A percentile compares a stretch with the other conserved stretches of the same genome.
Conservation (phyloP, 306 rosid genomes). For the Sindora glabra region DNA sequence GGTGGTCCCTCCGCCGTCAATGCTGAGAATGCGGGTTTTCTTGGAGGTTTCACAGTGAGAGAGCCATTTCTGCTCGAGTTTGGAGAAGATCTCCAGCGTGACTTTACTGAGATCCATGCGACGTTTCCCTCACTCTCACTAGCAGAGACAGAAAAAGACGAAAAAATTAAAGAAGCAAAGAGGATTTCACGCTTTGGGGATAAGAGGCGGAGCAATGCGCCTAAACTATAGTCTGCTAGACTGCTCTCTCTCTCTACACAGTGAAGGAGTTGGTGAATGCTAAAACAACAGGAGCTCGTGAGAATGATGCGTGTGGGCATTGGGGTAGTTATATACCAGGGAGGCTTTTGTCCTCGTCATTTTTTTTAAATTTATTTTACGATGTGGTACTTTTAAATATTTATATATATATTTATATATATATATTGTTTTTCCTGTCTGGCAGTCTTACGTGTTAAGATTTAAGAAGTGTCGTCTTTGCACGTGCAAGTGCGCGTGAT, state of each 20-base stretch:
- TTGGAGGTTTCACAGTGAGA: conserved; percentile 53
- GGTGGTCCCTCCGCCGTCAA: conserved; percentile 89
- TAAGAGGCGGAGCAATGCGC: conserved; percentile 39
- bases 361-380: background rate
- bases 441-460: too few species aligned
- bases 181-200: conserved; percentile 40
- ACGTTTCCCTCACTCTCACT: background rate
- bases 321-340: conserved; percentile 35
- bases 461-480: too few species aligned
- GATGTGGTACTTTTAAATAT: background rate
- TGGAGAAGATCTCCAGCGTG: conserved; percentile 82
- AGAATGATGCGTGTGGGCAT: conserved; percentile 27
- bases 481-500: too few species aligned
- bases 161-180: background rate
- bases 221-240: background rate
- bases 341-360: conserved; percentile 12
- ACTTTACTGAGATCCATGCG: conserved; percentile 75
- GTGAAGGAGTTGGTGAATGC: conserved; percentile 32
- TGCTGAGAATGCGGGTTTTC: conserved; percentile 84
- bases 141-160: background rate
- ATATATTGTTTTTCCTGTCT: too few species aligned
- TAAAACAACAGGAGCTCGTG: conserved; percentile 17
- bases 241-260: background rate
- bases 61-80: conserved; percentile 93
- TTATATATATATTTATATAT: too few species aligned